A percentile compares a stretch with the other conserved stretches of the same genome.
phyloP scores from a whole-genome alignment of 352 stramenopile genomes.

The Phytophthora meadii region DNA sequence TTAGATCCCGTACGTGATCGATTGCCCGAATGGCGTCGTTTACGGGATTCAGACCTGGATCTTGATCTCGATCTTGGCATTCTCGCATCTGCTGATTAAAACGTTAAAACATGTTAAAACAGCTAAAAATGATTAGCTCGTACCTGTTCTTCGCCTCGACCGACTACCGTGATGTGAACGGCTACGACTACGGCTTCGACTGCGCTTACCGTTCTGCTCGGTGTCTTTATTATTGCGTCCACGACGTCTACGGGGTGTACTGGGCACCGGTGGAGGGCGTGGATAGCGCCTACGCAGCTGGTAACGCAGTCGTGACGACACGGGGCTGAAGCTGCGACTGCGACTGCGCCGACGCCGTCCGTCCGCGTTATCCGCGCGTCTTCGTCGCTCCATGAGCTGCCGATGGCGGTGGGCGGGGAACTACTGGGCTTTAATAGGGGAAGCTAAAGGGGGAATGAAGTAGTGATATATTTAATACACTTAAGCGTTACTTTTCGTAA shows the following conservation, averaged over 20 bases:
- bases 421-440: constrained; percentile 7
- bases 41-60: constrained; percentile 43
- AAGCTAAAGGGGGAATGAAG: constrained; percentile 27
- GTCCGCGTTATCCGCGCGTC: constrained; percentile 20
- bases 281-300: constrained; percentile 26
- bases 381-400: constrained; percentile 38
- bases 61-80: constrained; percentile 34
- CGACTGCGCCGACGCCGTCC: constrained; percentile 32
- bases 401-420: constrained; percentile 3
- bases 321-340: constrained; percentile 43
- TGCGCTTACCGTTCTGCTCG: constrained; percentile 19
- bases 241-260: constrained; percentile 19
- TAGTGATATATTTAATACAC: background rate
- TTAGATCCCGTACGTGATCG: constrained; percentile 33
- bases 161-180: constrained; percentile 33
- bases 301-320: constrained; percentile 47
- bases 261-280: constrained; percentile 24
- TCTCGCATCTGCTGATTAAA: constrained; percentile 27
- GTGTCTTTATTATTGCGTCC: constrained; percentile 20
- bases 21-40: constrained; percentile 31
- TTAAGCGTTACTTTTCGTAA: background rate
- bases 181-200: constrained; percentile 30
- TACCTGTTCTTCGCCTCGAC: constrained; percentile 37
- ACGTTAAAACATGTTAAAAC: constrained; percentile 4
- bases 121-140: constrained; percentile 2